Evolutionary conservation across 2,329 filamentous ascomycete genomes (phyloP).

Genomic region (Graphilbum fragrans): DNA sequence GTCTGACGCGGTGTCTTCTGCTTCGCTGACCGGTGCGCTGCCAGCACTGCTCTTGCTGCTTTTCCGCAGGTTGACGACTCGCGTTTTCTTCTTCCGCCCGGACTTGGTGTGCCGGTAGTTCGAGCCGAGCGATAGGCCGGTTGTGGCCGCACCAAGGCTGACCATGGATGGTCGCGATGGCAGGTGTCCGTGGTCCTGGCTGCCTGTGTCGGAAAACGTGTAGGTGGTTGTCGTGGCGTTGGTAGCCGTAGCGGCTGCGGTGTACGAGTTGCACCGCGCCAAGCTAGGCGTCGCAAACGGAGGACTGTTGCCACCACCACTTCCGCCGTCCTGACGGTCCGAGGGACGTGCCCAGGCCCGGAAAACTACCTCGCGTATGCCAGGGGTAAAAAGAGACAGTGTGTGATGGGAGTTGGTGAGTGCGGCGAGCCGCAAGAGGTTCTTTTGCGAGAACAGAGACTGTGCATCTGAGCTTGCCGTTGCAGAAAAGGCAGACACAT

Average conservation of each 20-base stretch:
- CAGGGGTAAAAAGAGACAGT: constrained; percentile 79
- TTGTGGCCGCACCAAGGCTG: constrained; percentile 47
- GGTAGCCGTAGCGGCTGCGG: constrained; percentile 44
- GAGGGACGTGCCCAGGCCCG: constrained; percentile 77
- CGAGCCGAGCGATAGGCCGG: constrained; percentile 51
- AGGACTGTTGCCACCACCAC: constrained; percentile 27
- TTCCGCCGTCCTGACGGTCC: constrained; percentile 48
- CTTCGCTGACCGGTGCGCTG: constrained; percentile 36
- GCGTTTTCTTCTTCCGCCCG: constrained; percentile 64
- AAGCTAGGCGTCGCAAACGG: constrained; percentile 38
- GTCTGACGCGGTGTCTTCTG: constrained; percentile 32
- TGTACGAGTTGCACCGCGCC: constrained; percentile 51
- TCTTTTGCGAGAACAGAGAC: constrained; percentile 91
- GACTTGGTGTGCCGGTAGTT: constrained; percentile 45
- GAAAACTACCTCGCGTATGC: constrained; percentile 83
- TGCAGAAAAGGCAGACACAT: constrained; percentile 65
- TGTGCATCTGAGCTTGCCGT: constrained; percentile 73
- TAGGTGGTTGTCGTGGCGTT: constrained; percentile 53
- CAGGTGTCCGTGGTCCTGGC: constrained; percentile 46
- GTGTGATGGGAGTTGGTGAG: constrained; percentile 84
- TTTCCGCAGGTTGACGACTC: constrained; percentile 70
- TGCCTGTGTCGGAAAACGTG: constrained; percentile 62
- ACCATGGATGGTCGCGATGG: constrained; percentile 58
- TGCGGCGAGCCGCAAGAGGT: constrained; percentile 68
- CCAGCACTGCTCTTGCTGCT: constrained; percentile 27